Evolutionary conservation across 352 stramenopile species (phyloP), one percentile per base, ranked within the genome.

Genomic region (Pythium biforme): DNA sequence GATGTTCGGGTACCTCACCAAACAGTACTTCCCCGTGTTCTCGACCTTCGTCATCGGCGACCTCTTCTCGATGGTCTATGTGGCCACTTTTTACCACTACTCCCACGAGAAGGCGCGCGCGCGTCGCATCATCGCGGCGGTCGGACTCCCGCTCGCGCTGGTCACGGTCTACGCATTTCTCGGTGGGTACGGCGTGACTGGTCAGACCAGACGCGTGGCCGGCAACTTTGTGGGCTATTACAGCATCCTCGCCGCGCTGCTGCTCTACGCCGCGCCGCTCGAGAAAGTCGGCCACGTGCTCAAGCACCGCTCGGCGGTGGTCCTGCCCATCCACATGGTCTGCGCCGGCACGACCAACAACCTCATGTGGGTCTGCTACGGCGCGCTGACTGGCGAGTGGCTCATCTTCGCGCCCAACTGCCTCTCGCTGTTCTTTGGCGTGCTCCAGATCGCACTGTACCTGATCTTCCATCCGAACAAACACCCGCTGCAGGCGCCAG

Each of bases 261-360:
- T 85, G 47, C 75, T 89, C 9, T 86, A 85, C 68, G 68, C 68
- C 26, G 83, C 76, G 27, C 79, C 79, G 3, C 82, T 88, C 49
- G 72, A 83, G 41, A 85, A 78, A 41, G 70, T 83, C 50, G 59
- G 51, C 15, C 64, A 77, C 19, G 78, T 88, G 31, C 26, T 85
- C 54, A 71, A 70, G 57, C 73, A 74, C 69, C 71, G 73, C 37
- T 79, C 74, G 14, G 74, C 69, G 0, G 68, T 81, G 22, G 75
- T 78, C 61, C 72, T 86, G 37, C 71, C 73, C 9, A 80, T 83
- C 29, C 66, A 81, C 66, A 78, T 86, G 68, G 70, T 86, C 15
- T 59, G 72, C 37, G 74, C 74, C 22, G 74, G 73, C 47, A 76
- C 71, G 22, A 70, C 75, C 63, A 86, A 81, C 70, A 83, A 83